These are phyloP conservation scores for Geotrichum reessii DNA, from an alignment of 1,139 yeast genomes.

Conservation along the genomic window DNA sequence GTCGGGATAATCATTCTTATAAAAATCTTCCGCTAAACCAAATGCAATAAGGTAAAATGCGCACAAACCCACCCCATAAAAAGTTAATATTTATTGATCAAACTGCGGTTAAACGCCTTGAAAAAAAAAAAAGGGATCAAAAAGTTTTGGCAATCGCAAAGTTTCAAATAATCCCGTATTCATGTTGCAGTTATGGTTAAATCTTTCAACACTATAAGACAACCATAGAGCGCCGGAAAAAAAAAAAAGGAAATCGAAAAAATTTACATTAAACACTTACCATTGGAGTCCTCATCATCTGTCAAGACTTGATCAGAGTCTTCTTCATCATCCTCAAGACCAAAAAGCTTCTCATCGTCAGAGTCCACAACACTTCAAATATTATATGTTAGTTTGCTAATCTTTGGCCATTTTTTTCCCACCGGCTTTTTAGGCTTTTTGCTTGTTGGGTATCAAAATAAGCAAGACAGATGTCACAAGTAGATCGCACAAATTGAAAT, in stretches of 20 bases:
- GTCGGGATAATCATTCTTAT: conserved; percentile 90
- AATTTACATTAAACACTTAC: conserved; percentile 21
- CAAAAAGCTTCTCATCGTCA: conserved; percentile 45
- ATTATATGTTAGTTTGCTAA: neutral
- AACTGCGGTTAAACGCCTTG: neutral
- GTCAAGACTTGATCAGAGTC: conserved; percentile 40
- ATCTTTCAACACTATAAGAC: too few relatives aligned
- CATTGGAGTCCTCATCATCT: conserved; percentile 77
- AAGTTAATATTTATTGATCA: too few relatives aligned
- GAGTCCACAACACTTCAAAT: conserved; percentile 43
- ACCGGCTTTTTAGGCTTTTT: neutral
- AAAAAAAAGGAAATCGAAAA: too few relatives aligned
- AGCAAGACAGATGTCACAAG: neutral
- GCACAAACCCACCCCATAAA: neutral
- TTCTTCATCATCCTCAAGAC: conserved; percentile 40
- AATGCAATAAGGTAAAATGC: neutral
- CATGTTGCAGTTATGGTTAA: neutral
- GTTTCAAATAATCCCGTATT: neutral
- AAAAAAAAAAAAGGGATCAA: too few relatives aligned
- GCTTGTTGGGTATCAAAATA: too few relatives aligned
- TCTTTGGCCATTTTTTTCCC: too few relatives aligned
- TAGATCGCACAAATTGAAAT: too few relatives aligned
- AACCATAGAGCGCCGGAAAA: neutral
- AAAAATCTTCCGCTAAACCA: conserved; percentile 65
- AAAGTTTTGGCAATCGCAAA: neutral